Evolutionary conservation across 2,329 filamentous ascomycete species (phyloP).

Genomic region (Botryotinia convoluta): DNA sequence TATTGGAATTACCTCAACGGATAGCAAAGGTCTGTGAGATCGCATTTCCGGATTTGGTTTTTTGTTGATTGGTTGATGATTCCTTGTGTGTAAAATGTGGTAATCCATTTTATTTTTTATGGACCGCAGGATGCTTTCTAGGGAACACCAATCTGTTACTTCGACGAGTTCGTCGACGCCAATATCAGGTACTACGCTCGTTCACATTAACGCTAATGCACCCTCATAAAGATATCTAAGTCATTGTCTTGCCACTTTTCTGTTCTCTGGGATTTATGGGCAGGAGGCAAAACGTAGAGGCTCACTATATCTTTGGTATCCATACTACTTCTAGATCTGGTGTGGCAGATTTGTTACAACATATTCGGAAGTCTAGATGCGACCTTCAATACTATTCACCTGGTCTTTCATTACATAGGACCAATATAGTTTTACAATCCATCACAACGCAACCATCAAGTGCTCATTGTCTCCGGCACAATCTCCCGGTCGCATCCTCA

Average conservation of each 20-base stretch:
- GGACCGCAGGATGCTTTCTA: background rate
- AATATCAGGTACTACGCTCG: background rate
- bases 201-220: background rate
- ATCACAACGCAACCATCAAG: background rate
- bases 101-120: background rate
- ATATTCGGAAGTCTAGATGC: too few species aligned
- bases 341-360: background rate
- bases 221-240: too few species aligned
- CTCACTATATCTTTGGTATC: background rate
- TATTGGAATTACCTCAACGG: background rate
- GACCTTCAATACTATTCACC: background rate
- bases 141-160: background rate
- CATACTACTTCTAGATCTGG: background rate
- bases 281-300: background rate
- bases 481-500: conserved; percentile 15
- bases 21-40: background rate
- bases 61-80: background rate
- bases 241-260: background rate
- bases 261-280: background rate
- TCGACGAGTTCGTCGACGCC: background rate
- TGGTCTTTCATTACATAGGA: background rate
- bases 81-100: background rate
- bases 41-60: background rate
- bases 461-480: conserved; percentile 10
- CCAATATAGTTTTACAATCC: too few species aligned